Evolutionary conservation across 2,329 filamentous ascomycete genomes (phyloP).

Genomic region (Trichoderma aggressivum): DNA sequence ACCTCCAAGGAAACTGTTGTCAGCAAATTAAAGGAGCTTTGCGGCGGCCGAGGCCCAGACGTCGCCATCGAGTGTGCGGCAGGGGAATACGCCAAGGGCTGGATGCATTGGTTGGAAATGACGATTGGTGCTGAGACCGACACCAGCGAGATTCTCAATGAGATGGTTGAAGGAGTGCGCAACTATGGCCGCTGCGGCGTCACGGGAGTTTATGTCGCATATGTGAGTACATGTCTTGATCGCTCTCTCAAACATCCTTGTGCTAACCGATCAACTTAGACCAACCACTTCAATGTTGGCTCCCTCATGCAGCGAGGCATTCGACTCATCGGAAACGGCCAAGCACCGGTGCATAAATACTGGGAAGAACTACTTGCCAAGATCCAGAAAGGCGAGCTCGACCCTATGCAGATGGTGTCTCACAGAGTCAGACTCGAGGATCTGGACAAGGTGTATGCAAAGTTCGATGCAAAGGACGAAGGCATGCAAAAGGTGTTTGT

Average conservation of each 20-base stretch:
- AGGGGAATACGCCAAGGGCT: slow-evolving; percentile 60
- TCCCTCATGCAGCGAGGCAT: slow-evolving; percentile 85
- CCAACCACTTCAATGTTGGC: slow-evolving; percentile 42
- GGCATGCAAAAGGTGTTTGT: slow-evolving; percentile 78
- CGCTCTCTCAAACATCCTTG: background rate
- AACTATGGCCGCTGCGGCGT: slow-evolving; percentile 73
- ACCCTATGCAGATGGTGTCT: slow-evolving; percentile 76
- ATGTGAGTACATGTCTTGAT: slow-evolving; percentile 39
- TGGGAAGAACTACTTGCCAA: slow-evolving; percentile 71
- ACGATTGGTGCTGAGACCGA: slow-evolving; percentile 73
- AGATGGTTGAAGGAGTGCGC: slow-evolving; percentile 71
- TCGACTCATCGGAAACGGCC: slow-evolving; percentile 66
- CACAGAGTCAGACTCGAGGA: slow-evolving; percentile 75
- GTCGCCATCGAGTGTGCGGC: slow-evolving; percentile 65
- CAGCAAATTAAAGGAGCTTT: slow-evolving; percentile 69
- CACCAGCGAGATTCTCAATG: slow-evolving; percentile 75
- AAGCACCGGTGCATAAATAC: slow-evolving; percentile 75
- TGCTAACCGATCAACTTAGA: slow-evolving; percentile 21
- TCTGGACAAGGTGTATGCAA: slow-evolving; percentile 61
- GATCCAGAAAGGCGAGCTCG: slow-evolving; percentile 65
- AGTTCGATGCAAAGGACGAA: slow-evolving; percentile 61
- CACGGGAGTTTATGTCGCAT: slow-evolving; percentile 66
- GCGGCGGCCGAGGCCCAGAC: slow-evolving; percentile 69
- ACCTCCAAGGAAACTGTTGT: slow-evolving; percentile 62
- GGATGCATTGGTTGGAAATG: slow-evolving; percentile 58